Conservation (phyloP, 768 basidiomycete genomes). For the Lenzites betulinus region DNA sequence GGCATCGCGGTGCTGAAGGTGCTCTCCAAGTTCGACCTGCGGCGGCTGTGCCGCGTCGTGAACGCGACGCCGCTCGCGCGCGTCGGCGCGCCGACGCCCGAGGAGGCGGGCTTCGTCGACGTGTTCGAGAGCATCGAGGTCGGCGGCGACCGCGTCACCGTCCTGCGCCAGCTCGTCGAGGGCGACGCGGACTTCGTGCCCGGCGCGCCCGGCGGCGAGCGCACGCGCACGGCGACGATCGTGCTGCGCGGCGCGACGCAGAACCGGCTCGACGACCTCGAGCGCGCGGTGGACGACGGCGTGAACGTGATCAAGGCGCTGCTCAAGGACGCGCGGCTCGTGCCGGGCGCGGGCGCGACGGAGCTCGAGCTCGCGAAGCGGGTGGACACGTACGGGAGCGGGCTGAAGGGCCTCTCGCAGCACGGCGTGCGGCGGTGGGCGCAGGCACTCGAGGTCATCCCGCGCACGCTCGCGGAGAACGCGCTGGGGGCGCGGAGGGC, state of each 20-base stretch:
- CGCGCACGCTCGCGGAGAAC: slow-evolving; percentile 92
- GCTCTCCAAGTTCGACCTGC: slow-evolving; percentile 96
- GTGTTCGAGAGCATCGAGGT: slow-evolving; percentile 95
- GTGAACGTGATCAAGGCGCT: slow-evolving; percentile 94
- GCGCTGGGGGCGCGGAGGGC: slow-evolving; percentile 89
- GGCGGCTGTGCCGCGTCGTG: slow-evolving; percentile 91
- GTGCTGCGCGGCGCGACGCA: slow-evolving; percentile 94
- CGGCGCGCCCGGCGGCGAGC: slow-evolving; percentile 48
- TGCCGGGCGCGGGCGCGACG: slow-evolving; percentile 92
- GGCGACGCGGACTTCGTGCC: slow-evolving; percentile 69
- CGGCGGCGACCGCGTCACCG: slow-evolving; percentile 97
- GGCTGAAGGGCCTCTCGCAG: slow-evolving; percentile 88
- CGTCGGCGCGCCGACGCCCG: slow-evolving; percentile 92
- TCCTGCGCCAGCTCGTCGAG: slow-evolving; percentile 77
- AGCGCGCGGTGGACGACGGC: slow-evolving; percentile 95
- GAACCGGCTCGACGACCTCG: slow-evolving; percentile 93
- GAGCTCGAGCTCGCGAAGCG: slow-evolving; percentile 90
- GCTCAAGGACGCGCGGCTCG: slow-evolving; percentile 85
- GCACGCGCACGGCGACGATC: slow-evolving; percentile 89
- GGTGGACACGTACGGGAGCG: slow-evolving; percentile 84
- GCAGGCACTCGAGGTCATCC: slow-evolving; percentile 88
- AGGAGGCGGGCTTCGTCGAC: slow-evolving; percentile 93
- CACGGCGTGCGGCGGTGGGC: slow-evolving; percentile 93
- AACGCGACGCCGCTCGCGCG: slow-evolving; percentile 96
- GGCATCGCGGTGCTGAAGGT: slow-evolving; percentile 96